phyloP scores from a whole-genome alignment of 805 yeast genomes.

The Sugiyamaella chiloensis region DNA sequence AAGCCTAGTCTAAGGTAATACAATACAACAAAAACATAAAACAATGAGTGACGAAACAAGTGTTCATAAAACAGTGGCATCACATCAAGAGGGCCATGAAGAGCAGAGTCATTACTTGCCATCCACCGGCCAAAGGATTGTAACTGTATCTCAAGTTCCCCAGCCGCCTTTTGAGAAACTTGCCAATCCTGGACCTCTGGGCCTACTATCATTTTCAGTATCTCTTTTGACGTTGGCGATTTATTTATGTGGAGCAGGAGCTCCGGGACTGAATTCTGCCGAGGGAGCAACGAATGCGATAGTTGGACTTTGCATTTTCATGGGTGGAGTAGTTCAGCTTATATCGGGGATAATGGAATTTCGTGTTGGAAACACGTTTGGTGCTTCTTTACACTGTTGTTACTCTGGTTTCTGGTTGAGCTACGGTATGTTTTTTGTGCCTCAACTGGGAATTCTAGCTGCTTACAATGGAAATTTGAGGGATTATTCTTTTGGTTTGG shows the following conservation, averaged over 20 bases:
- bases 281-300: slow-evolving; percentile 5
- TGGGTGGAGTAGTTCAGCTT: slow-evolving; percentile 58
- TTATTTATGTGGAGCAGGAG: slow-evolving; percentile 7
- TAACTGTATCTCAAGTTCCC: slow-evolving; percentile 8
- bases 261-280: slow-evolving; percentile 3
- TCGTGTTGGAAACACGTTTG: slow-evolving; percentile 60
- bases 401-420: slow-evolving; percentile 49
- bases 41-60: background rate
- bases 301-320: slow-evolving; percentile 39
- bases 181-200: slow-evolving; percentile 10
- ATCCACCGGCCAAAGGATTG: slow-evolving; percentile 1
- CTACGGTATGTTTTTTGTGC: slow-evolving; percentile 5
- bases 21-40: background rate
- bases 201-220: slow-evolving; percentile 4
- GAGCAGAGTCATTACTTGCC: background rate
- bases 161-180: slow-evolving; percentile 6
- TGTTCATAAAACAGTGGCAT: background rate
- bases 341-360: slow-evolving; percentile 65
- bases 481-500: slow-evolving; percentile 4
- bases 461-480: slow-evolving; percentile 4
- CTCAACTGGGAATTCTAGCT: background rate
- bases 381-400: slow-evolving; percentile 45
- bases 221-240: slow-evolving; percentile 1
- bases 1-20: no score
- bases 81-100: background rate